These are phyloP conservation scores for Fusarium ramigenum DNA, from an alignment of 2,329 filamentous ascomycete species.

Conservation along the genomic window DNA sequence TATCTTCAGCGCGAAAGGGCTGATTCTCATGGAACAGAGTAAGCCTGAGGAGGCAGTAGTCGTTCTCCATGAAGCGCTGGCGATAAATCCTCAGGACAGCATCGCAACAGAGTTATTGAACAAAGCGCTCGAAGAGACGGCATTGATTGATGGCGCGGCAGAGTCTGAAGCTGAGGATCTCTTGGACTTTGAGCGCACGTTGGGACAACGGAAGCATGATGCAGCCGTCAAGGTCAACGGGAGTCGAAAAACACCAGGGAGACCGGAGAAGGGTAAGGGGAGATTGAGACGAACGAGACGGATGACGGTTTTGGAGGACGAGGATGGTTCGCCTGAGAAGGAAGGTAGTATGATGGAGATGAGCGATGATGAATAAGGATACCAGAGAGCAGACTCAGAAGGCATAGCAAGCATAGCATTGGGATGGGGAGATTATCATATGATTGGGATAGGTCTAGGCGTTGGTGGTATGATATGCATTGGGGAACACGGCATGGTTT, in stretches of 20 bases:
- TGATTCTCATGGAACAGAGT: conserved; percentile 83
- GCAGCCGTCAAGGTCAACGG: conserved; percentile 53
- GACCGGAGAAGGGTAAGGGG: conserved; percentile 57
- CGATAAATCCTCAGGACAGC: conserved; percentile 80
- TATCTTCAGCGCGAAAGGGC: conserved; percentile 83
- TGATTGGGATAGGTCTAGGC: conserved; percentile 26
- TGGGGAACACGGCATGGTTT: background rate
- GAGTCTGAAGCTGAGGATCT: conserved; percentile 59
- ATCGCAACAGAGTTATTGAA: conserved; percentile 82
- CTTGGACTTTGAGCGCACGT: conserved; percentile 61
- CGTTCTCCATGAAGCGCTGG: conserved; percentile 84
- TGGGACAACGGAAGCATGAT: conserved; percentile 58
- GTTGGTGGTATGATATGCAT: conserved; percentile 23
- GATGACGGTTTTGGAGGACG: conserved; percentile 47
- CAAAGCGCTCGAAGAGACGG: conserved; percentile 73
- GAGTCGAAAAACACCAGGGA: conserved; percentile 34
- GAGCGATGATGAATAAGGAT: conserved; percentile 60
- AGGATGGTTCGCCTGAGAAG: conserved; percentile 49
- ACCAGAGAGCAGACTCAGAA: background rate
- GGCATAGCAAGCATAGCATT: background rate
- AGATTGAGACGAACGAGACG: conserved; percentile 50
- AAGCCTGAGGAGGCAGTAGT: conserved; percentile 80
- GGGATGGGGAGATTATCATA: conserved; percentile 8
- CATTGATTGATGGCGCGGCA: conserved; percentile 55
- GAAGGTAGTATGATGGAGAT: conserved; percentile 64